A percentile compares a stretch with the other conserved stretches of the same genome.
These are phyloP conservation scores for Gossypium sturtianum DNA, from an alignment of 345 rosid genomes.

Conservation along the genomic window DNA sequence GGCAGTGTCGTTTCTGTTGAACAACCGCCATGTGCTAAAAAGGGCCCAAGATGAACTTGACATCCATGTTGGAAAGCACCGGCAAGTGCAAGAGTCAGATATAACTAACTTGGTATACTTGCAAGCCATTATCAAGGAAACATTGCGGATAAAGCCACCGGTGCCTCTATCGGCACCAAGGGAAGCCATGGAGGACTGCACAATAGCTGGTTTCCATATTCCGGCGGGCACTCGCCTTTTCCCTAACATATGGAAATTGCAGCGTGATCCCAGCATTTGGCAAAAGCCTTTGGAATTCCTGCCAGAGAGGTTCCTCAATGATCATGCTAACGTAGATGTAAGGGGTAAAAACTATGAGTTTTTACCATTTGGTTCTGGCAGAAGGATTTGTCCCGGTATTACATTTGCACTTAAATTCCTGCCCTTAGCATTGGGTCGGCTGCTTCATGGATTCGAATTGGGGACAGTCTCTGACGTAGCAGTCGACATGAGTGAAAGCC, in stretches of 20 bases:
- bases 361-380: slow-evolving; percentile 49
- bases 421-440: slow-evolving; percentile 32
- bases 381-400: slow-evolving; percentile 46
- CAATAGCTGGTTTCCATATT: slow-evolving; percentile 22
- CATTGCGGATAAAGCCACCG: slow-evolving; percentile 34
- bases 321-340: slow-evolving; percentile 27
- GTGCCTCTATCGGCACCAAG: slow-evolving; percentile 25
- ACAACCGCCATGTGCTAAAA: slow-evolving; percentile 25
- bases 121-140: slow-evolving; percentile 41
- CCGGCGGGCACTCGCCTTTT: slow-evolving; percentile 43
- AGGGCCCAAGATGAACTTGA: slow-evolving; percentile 38
- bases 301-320: slow-evolving; percentile 47
- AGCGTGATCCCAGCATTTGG: slow-evolving; percentile 36
- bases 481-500: slow-evolving; percentile 38
- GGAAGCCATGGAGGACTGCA: slow-evolving; percentile 28
- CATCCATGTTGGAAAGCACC: slow-evolving; percentile 21
- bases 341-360: slow-evolving; percentile 40
- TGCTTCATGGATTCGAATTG: slow-evolving; percentile 41
- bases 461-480: slow-evolving; percentile 13
- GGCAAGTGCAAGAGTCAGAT: slow-evolving; percentile 37
- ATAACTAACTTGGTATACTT: slow-evolving; percentile 30
- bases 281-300: slow-evolving; percentile 34
- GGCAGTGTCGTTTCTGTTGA: slow-evolving; percentile 35
- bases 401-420: slow-evolving; percentile 36
- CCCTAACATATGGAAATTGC: slow-evolving; percentile 52